Base-by-base conservation (phyloP, 129 eudicot species). In the Lactuca saligna region DNA sequence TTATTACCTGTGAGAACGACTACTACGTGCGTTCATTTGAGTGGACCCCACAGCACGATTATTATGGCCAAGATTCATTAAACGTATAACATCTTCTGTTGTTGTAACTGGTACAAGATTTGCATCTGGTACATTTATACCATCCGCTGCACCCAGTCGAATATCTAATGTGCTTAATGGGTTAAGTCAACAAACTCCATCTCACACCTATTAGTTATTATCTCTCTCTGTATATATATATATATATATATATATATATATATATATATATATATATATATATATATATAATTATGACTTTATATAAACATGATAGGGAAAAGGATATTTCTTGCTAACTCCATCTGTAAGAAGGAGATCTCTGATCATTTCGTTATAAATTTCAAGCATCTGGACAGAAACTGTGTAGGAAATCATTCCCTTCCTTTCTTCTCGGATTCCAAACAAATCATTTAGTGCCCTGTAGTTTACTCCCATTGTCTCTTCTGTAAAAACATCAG, bases 91-190 rank as follows among this genome's bases (percentile, higher is more conserved):
- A 64, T 91, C 97, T 17, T 82, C 76, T 16, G 96, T 85, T 54
- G 83, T 75, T 44, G 93, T 17, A 38, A 91, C 97, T 10, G 88
- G 90, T 61, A 88, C 72, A 64, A 81, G 82, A 59, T 75, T 81
- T 70, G 97, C 97, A 57, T 91, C 88, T 20, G 97, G 97, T 61
- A 91, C 97, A 65, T 87, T 91, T 59, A 91, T 72, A 17, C 97
- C 97, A 13, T 88, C 80, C 32, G 72, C 77, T 20, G 93, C 76
- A 69, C 81, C 86, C 41, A 88, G 84, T 41, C 96, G 93, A 55
- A 91, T 88, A 58, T 91, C 97, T 78, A 91, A 78, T 61, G 97
- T 91, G 80, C 38, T 51, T 39, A 58, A 9, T 58, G 39, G 39
- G 90, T 87, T 85, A 87, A 91, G 95, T 57, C 46, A 14, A 48